Evolutionary conservation across 306 rosid genomes (phyloP).

Genomic region (Cucurbita argyrosperma): DNA sequence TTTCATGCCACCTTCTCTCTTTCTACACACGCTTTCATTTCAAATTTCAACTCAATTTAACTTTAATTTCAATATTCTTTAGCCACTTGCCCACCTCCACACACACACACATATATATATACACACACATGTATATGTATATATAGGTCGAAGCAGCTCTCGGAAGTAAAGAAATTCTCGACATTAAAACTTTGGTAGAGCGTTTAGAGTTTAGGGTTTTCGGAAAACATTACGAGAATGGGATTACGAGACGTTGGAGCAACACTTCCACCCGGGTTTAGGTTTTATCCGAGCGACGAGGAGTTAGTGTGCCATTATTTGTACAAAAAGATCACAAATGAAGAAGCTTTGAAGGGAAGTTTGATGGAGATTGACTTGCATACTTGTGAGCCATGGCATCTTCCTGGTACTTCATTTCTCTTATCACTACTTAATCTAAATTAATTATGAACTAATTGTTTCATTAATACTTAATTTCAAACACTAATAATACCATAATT

Average conservation of each 20-base stretch:
- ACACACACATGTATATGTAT: neutral
- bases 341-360: conserved; percentile 22
- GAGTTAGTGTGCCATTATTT: conserved; percentile 51
- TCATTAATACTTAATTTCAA: no score
- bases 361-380: conserved; percentile 29
- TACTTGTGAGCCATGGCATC: conserved; percentile 68
- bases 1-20: neutral
- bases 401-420: conserved; percentile 28
- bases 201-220: neutral
- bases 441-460: no score
- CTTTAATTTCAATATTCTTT: neutral
- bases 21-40: neutral
- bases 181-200: no score
- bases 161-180: no score
- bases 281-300: conserved; percentile 54
- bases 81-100: neutral
- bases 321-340: conserved; percentile 41
- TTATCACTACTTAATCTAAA: neutral
- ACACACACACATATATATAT: neutral
- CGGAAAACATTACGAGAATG: conserved; percentile 2
- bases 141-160: no score
- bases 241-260: conserved; percentile 51
- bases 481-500: no score
- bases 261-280: conserved; percentile 55
- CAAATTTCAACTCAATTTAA: neutral